Evolutionary conservation across 2,329 filamentous ascomycete species (phyloP).

Genomic region (Claviceps africana): DNA sequence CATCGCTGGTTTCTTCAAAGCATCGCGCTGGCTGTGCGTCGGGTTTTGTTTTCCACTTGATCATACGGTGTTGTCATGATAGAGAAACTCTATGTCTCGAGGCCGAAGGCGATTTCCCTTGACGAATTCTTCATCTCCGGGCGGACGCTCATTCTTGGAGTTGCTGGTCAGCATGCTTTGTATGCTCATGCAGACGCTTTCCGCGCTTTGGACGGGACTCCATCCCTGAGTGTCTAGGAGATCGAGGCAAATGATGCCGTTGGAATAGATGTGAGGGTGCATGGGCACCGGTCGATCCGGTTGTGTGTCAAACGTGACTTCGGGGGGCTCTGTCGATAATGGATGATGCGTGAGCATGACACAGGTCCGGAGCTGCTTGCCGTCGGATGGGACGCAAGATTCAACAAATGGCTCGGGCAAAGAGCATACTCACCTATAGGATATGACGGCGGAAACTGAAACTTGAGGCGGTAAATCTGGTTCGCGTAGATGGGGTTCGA

Average conservation of each 20-base stretch:
- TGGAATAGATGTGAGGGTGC: constrained; percentile 95
- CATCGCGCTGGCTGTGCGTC: neutral
- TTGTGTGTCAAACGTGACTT: constrained; percentile 72
- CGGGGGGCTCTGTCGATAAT: constrained; percentile 59
- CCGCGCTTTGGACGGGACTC: constrained; percentile 93
- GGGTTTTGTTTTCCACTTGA: neutral
- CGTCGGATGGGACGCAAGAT: neutral
- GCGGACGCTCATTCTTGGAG: constrained; percentile 76
- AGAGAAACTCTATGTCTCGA: constrained; percentile 83
- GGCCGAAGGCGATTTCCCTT: constrained; percentile 64
- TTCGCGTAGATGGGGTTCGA: constrained; percentile 74
- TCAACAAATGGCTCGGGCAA: neutral
- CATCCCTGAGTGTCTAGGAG: constrained; percentile 78
- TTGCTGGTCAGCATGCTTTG: constrained; percentile 98
- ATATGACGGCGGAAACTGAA: constrained; percentile 71
- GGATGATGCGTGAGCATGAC: neutral
- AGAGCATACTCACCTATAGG: constrained; percentile 77
- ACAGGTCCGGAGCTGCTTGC: neutral
- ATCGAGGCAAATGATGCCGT: constrained; percentile 96
- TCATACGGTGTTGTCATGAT: constrained; percentile 74
- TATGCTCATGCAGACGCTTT: constrained; percentile 91
- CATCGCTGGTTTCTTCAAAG: neutral
- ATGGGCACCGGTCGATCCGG: constrained; percentile 64
- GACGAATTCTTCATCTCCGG: constrained; percentile 83
- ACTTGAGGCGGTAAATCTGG: constrained; percentile 73